A percentile compares a stretch with the other conserved stretches of the same genome.
Evolutionary conservation across 1,284 basidiomycete species (phyloP).

Genomic region (Mycena sp.): DNA sequence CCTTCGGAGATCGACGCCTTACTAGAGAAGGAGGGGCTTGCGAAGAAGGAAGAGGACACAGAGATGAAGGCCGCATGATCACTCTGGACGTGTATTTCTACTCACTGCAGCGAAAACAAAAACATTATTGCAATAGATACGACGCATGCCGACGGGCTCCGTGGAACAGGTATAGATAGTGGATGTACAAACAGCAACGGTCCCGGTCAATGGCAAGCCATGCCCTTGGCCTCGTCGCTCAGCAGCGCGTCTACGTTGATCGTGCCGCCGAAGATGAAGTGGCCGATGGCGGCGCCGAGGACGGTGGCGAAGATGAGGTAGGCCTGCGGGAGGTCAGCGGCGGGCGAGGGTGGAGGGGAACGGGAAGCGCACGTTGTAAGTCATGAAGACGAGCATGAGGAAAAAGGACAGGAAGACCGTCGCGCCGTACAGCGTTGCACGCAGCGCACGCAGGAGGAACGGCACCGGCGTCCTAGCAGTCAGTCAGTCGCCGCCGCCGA

Average conservation of each 20-base stretch:
- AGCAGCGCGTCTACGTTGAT: conserved; percentile 68
- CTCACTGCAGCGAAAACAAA: too few species aligned
- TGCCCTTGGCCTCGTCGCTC: conserved; percentile 62
- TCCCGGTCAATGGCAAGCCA: conserved; percentile 65
- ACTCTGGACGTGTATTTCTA: too few species aligned
- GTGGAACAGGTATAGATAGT: too few species aligned
- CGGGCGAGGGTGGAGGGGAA: conserved; percentile 9
- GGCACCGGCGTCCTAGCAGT: conserved; percentile 59
- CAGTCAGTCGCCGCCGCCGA: neutral
- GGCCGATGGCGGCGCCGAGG: conserved; percentile 74
- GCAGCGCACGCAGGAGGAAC: conserved; percentile 55
- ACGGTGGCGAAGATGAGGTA: conserved; percentile 82
- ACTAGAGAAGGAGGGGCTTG: conserved; percentile 85
- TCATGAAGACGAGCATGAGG: conserved; percentile 91
- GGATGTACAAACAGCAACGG: too few species aligned
- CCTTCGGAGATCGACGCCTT: conserved; percentile 92
- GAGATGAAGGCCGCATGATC: conserved; percentile 71
- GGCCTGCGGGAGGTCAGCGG: conserved; percentile 55
- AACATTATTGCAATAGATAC: too few species aligned
- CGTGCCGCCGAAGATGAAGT: conserved; percentile 71
- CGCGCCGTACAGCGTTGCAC: conserved; percentile 72
- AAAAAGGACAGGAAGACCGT: conserved; percentile 83
- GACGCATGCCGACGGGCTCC: too few species aligned
- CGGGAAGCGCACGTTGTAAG: conserved; percentile 72
- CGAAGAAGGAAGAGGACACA: conserved; percentile 84